Evolutionary conservation across 768 basidiomycete species (phyloP), one percentile per base, ranked within the genome.

Genomic region (Hemileccinum rubropunctum): DNA sequence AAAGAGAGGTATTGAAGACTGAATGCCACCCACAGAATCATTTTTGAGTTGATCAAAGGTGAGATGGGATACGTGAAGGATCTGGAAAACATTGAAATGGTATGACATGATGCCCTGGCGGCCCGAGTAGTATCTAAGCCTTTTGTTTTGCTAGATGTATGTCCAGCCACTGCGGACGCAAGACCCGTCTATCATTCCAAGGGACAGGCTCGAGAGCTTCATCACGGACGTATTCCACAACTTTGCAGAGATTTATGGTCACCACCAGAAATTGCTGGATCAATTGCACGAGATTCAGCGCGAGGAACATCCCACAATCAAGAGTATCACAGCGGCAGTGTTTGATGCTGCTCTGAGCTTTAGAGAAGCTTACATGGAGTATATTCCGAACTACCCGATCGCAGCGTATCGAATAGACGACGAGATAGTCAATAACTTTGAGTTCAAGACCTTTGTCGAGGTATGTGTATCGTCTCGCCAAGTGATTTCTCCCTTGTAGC

Each of bases 51-150:
- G 53, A 95, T 97, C 67, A 91, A 95, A 67, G 89, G 90, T 55
- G 93, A 97, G 67, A 95, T 95, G 91, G 82, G 84, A 23, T 97
- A 95, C 62, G 93, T 95, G 23, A 89, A 85, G 58, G 93, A 97
- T 73, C 69, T 97, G 51, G 89, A 93, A 68, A 88, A 85, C 48
- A 86, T 97, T 39, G 85, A 88, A 52, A 74, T 74, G 53, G 92
- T 93, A 59, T 14, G 65, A 42, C 23, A 41, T 39, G 18, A 20
- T 38, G 1, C 0, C 11, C 82, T 62, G 10, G 26, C 35, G 21
- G 18, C 14, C n/a, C 6, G 37, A 32, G 23, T 32, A 34, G 35
- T 11, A 12, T 17, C 42, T 57, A 27, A 62, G 13, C 18, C 37
- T 50, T 23, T 48, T 20, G 3, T 33, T 52, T 33, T 42, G 50